phyloP scores from a whole-genome alignment of 2,329 filamentous ascomycete species.

The Dryadomyces sulphureus region DNA sequence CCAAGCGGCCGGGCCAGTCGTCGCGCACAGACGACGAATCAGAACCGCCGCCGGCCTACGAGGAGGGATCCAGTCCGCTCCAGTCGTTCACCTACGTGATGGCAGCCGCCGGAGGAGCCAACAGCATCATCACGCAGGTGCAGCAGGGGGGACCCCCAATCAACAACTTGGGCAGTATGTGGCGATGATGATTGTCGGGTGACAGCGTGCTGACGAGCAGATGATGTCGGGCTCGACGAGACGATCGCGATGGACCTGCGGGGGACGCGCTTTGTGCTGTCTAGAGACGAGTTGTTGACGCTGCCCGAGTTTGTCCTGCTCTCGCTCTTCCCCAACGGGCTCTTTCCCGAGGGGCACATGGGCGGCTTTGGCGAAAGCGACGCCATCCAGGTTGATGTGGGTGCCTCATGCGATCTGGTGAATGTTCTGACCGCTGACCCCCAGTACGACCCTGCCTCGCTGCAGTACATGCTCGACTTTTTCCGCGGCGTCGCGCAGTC shows the following conservation, averaged over 20 bases:
- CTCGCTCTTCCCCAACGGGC: constrained; percentile 96
- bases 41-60: constrained; percentile 92
- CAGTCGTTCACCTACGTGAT: constrained; percentile 91
- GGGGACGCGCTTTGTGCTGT: constrained; percentile 89
- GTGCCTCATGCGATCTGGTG: too few species aligned
- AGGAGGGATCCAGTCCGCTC: constrained; percentile 85
- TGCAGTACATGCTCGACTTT: constrained; percentile 99
- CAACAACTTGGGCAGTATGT: constrained; percentile 71
- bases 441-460: constrained; percentile 89
- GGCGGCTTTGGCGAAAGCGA: constrained; percentile 85
- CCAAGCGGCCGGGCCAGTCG: constrained; percentile 24
- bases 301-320: constrained; percentile 93
- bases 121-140: constrained; percentile 98
- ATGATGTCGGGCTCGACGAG: constrained; percentile 77
- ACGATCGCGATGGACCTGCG: constrained; percentile 89
- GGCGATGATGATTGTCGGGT: neutral
- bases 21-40: constrained; percentile 64
- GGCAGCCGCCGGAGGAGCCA: constrained; percentile 90
- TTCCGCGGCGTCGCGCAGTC: constrained; percentile 92
- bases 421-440: too few species aligned
- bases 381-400: constrained; percentile 89
- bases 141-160: constrained; percentile 84
- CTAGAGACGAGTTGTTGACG: constrained; percentile 85
- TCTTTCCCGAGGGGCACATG: constrained; percentile 93
- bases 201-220: constrained; percentile 8